Percentiles rank a stretch among this genome's conserved stretches.
These are phyloP conservation scores for Torulaspora indica DNA, from an alignment of 805 yeast species.

Conservation along the genomic window DNA sequence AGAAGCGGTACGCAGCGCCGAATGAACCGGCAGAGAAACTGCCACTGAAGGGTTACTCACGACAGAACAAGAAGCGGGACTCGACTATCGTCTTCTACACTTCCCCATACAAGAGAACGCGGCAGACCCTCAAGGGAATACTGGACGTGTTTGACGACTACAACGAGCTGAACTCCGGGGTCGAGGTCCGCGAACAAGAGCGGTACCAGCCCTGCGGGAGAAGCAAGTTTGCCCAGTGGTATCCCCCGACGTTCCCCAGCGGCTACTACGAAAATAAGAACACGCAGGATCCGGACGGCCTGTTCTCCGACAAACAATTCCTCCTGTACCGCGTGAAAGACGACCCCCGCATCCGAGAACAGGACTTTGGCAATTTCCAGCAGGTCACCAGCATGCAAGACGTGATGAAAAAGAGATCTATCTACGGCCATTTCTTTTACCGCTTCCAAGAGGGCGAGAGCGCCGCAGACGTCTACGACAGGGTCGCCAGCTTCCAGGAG, in stretches of 20 bases:
- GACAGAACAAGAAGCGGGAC: slow-evolving; percentile 40
- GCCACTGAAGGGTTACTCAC: slow-evolving; percentile 21
- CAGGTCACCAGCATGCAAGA: slow-evolving; percentile 69
- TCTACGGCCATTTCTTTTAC: slow-evolving; percentile 84
- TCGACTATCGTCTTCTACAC: slow-evolving; percentile 72
- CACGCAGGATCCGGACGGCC: slow-evolving; percentile 7
- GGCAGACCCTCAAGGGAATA: slow-evolving; percentile 76
- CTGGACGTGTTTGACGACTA: slow-evolving; percentile 48
- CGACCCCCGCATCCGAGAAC: slow-evolving; percentile 90
- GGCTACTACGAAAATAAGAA: slow-evolving; percentile 29
- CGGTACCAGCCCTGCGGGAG: slow-evolving; percentile 29
- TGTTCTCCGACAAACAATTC: slow-evolving; percentile 25
- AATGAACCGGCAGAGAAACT: slow-evolving; percentile 8
- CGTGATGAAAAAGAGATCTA: slow-evolving; percentile 79
- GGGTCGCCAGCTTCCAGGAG: slow-evolving; percentile 87
- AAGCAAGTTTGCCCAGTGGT: slow-evolving; percentile 31
- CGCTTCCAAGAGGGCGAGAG: slow-evolving; percentile 91
- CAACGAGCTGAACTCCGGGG: slow-evolving; percentile 28
- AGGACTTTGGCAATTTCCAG: slow-evolving; percentile 93
- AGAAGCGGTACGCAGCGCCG: slow-evolving; percentile 18
- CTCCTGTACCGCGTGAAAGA: slow-evolving; percentile 60
- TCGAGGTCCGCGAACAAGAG: slow-evolving; percentile 19
- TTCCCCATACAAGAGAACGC: slow-evolving; percentile 78
- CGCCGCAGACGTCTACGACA: slow-evolving; percentile 92
- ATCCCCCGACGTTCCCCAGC: slow-evolving; percentile 25